A percentile compares a stretch with the other conserved stretches of the same genome.
These are phyloP conservation scores for Hirsutella rhossiliensis DNA, from an alignment of 2,329 filamentous ascomycete genomes.

Conservation along the genomic window DNA sequence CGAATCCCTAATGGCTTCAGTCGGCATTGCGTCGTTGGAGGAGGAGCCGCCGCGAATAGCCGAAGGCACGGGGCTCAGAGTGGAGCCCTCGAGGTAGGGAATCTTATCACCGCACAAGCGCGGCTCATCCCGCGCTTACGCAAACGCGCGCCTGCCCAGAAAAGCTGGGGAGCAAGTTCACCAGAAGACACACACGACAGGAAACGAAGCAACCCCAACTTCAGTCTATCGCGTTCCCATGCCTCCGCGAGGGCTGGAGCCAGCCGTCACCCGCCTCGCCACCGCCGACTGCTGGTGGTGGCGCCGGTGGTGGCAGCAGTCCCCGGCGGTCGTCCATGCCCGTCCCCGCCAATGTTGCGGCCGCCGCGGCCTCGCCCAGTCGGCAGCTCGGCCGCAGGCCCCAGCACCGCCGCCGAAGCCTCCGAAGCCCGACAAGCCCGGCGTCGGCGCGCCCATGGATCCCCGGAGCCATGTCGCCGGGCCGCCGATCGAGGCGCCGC, in stretches of 20 bases:
- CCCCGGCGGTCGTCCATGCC: no score
- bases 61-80: constrained; percentile 7
- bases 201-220: not conserved
- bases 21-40: constrained; percentile 21
- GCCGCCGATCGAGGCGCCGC: constrained; percentile 43
- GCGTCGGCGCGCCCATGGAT: constrained; percentile 21
- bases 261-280: constrained; percentile 6
- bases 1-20: constrained; percentile 13
- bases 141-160: no score
- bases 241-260: constrained; percentile 15
- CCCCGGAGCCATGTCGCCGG: constrained; percentile 27
- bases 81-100: not conserved
- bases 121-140: not conserved
- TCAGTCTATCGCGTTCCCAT: constrained; percentile 8
- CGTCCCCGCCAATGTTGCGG: constrained; percentile 30
- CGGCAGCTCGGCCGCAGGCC: constrained; percentile 16
- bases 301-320: not conserved
- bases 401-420: not conserved
- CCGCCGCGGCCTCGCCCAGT: constrained; percentile 33
- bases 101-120: not conserved
- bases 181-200: not conserved
- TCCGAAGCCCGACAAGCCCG: constrained; percentile 20
- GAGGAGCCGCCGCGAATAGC: constrained; percentile 23
- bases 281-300: constrained; percentile 7
- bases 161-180: no score